These are phyloP conservation scores for Spergularia marina DNA, from an alignment of 148 eudicot species.

Conservation along the genomic window DNA sequence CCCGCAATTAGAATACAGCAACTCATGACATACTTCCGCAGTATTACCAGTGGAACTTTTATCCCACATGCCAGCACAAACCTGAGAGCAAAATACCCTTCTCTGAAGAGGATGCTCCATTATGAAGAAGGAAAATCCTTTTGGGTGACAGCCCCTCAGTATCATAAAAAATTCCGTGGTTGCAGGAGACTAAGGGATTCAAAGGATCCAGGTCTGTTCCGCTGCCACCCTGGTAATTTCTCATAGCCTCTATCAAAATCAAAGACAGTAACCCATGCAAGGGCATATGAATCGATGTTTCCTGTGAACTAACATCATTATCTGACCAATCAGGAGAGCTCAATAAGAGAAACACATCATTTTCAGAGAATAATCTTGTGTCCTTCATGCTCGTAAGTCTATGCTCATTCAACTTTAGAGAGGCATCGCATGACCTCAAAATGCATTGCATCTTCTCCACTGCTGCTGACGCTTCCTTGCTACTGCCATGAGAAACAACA, in stretches of 20 bases:
- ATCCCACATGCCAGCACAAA: conserved; percentile 35
- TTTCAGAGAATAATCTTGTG: conserved; percentile 40
- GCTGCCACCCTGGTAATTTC: conserved; percentile 27
- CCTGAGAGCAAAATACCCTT: conserved; percentile 92
- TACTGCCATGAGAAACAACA: conserved; percentile 35
- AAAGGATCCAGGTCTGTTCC: conserved; percentile 19
- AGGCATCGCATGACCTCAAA: conserved; percentile 31
- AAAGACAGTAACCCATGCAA: conserved; percentile 74
- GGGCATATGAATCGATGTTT: conserved; percentile 82
- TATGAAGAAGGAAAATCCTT: conserved; percentile 77
- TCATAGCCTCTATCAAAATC: conserved; percentile 59
- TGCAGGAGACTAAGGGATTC: conserved; percentile 25
- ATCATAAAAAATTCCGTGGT: conserved; percentile 54
- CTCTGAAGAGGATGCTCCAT: conserved; percentile 97
- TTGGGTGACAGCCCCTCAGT: conserved; percentile 75
- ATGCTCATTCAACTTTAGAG: conserved; percentile 27
- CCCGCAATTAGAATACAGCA: conserved; percentile 36
- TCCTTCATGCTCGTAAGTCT: conserved; percentile 32
- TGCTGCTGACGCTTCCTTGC: conserved; percentile 55
- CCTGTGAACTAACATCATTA: conserved; percentile 80
- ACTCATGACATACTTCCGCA: no score
- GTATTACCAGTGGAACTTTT: no score
- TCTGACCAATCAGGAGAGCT: conserved; percentile 78
- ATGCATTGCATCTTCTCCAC: conserved; percentile 45
- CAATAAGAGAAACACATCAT: conserved; percentile 51